Conservation (phyloP, 169 alveolate genomes). For the Eimeria necatrix region DNA sequence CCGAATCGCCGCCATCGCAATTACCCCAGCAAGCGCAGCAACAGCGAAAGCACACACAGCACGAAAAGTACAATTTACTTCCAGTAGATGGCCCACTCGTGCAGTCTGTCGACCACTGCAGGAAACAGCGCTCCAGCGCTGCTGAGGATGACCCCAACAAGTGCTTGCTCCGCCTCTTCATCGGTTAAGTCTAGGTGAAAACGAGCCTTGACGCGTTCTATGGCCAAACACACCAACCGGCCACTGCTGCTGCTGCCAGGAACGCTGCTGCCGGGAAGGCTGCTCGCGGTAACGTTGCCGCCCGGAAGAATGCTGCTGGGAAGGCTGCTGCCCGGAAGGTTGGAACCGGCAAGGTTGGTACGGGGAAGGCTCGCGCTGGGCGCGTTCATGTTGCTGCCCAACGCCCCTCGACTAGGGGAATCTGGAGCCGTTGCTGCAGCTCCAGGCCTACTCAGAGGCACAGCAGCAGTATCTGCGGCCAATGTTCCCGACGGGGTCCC, state of each 20-base stretch:
- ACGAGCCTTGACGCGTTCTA: conserved; percentile 44
- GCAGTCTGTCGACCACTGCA: conserved; percentile 93
- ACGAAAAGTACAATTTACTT: conserved; percentile 55
- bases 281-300: neutral
- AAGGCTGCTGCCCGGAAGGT: neutral
- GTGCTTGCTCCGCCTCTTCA: conserved; percentile 93
- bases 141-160: conserved; percentile 91
- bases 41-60: neutral
- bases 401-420: neutral
- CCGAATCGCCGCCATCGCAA: neutral
- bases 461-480: neutral
- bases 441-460: neutral
- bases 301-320: conserved; percentile 9
- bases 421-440: neutral
- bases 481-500: no score
- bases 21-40: neutral
- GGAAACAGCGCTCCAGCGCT: conserved; percentile 95
- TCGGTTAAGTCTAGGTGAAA: conserved; percentile 84
- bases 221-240: conserved; percentile 49
- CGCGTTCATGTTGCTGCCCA: neutral
- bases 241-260: conserved; percentile 41
- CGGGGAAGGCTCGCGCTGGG: neutral
- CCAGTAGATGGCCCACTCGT: conserved; percentile 94
- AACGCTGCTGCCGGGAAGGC: neutral
- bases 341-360: neutral